These are phyloP conservation scores for Pseudogymnoascus sp. DNA, from an alignment of 2,329 filamentous ascomycete species.

Conservation along the genomic window DNA sequence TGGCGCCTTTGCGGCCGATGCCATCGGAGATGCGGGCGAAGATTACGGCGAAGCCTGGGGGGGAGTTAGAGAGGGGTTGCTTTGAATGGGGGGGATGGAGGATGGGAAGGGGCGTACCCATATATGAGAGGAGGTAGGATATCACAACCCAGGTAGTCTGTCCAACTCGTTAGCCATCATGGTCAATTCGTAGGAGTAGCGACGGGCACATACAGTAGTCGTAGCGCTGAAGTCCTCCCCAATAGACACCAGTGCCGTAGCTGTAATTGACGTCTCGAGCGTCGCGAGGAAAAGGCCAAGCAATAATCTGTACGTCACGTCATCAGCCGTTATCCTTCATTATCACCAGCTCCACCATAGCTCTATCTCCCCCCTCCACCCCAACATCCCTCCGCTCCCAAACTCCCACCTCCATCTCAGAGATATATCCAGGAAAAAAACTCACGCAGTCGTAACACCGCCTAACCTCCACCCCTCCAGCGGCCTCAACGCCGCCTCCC, in stretches of 20 bases:
- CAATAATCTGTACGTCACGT: slow-evolving; percentile 31
- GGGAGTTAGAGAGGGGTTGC: background rate
- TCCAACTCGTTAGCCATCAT: background rate
- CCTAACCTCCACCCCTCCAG: background rate
- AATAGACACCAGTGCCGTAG: slow-evolving; percentile 48
- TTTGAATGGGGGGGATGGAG: too few species aligned
- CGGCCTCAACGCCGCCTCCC: background rate
- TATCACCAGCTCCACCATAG: slow-evolving; percentile 1
- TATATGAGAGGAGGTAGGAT: background rate
- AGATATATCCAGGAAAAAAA: background rate
- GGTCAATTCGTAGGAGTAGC: background rate
- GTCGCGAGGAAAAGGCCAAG: slow-evolving; percentile 50
- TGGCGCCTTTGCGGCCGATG: slow-evolving; percentile 43
- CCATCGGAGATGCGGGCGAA: slow-evolving; percentile 47
- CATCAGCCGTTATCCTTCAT: background rate
- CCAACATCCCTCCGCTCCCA: background rate
- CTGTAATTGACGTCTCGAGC: slow-evolving; percentile 52
- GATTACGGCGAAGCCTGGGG: slow-evolving; percentile 41
- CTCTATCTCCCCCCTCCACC: background rate
- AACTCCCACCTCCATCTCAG: background rate
- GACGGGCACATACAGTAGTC: background rate
- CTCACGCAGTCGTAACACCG: background rate
- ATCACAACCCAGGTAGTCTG: background rate
- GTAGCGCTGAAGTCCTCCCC: slow-evolving; percentile 36
- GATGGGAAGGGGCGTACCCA: background rate